A percentile compares a stretch with the other conserved stretches of the same genome.
These are phyloP conservation scores for Lasiodiplodia theobromae DNA, from an alignment of 2,329 filamentous ascomycete species.

Conservation along the genomic window DNA sequence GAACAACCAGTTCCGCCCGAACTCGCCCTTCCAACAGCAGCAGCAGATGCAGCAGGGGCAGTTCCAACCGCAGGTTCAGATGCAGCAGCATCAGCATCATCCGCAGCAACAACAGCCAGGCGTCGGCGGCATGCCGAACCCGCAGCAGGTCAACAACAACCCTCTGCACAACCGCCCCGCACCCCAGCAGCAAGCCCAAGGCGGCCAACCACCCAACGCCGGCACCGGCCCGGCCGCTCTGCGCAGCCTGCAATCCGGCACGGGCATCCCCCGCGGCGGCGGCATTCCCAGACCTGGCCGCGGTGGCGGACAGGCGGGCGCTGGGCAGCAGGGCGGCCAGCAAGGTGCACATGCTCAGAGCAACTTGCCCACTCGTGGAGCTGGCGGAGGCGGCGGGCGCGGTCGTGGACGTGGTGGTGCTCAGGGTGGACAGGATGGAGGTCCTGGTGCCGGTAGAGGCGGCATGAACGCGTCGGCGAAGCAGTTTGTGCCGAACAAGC, in stretches of 20 bases:
- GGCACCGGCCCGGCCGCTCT: constrained; percentile 43
- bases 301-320: constrained; percentile 40
- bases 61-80: constrained; percentile 10
- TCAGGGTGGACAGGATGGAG: constrained; percentile 33
- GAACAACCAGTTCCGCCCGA: constrained; percentile 31
- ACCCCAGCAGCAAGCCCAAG: constrained; percentile 6
- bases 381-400: constrained; percentile 29
- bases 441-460: constrained; percentile 33
- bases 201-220: constrained; percentile 29
- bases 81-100: constrained; percentile 31
- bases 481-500: constrained; percentile 48
- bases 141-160: background rate
- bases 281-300: constrained; percentile 42
- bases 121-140: background rate
- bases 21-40: constrained; percentile 37
- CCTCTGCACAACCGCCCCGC: constrained; percentile 20
- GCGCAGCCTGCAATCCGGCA: constrained; percentile 37
- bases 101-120: constrained; percentile 3
- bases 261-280: constrained; percentile 29
- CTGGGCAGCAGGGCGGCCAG: constrained; percentile 32
- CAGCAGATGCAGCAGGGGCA: constrained; percentile 29
- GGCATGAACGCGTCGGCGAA: constrained; percentile 46
- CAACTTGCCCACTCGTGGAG: constrained; percentile 30
- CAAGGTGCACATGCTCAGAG: constrained; percentile 33
- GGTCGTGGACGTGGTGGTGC: constrained; percentile 19